Conservation (phyloP, 305 asterid genomes). For the Fraxinus platypoda region DNA sequence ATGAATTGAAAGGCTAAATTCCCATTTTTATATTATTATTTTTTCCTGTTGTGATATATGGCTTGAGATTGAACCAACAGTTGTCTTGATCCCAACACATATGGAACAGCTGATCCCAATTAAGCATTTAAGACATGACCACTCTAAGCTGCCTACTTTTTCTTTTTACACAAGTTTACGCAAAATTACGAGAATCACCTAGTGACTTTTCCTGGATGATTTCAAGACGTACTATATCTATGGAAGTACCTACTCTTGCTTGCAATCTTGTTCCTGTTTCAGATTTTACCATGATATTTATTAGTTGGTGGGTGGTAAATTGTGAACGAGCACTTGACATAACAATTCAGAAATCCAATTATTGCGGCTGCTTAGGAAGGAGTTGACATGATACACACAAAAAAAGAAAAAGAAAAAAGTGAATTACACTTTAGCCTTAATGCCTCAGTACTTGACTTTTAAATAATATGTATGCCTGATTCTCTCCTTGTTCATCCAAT, state of each 20-base stretch:
- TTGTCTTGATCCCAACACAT: neutral
- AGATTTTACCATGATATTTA: neutral
- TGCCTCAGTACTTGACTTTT: neutral
- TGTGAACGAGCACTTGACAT: neutral
- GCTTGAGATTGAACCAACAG: neutral
- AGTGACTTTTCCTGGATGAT: neutral
- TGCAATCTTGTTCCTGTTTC: neutral
- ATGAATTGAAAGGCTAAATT: neutral
- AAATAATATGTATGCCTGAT: neutral
- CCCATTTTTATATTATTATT: neutral
- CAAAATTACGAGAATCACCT: neutral
- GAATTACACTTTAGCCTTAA: neutral
- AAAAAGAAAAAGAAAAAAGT: neutral
- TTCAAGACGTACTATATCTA: neutral
- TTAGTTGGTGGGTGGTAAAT: neutral
- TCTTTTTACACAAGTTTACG: neutral
- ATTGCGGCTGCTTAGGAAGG: neutral
- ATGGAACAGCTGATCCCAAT: neutral
- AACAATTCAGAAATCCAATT: neutral
- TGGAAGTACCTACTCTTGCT: neutral
- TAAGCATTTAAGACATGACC: neutral
- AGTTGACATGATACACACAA: neutral
- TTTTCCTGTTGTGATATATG: neutral
- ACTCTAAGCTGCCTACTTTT: neutral
- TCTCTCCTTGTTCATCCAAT: neutral